These are phyloP conservation scores for Zizania latifolia DNA, from an alignment of 176 grass and related monocot species.

Conservation along the genomic window DNA sequence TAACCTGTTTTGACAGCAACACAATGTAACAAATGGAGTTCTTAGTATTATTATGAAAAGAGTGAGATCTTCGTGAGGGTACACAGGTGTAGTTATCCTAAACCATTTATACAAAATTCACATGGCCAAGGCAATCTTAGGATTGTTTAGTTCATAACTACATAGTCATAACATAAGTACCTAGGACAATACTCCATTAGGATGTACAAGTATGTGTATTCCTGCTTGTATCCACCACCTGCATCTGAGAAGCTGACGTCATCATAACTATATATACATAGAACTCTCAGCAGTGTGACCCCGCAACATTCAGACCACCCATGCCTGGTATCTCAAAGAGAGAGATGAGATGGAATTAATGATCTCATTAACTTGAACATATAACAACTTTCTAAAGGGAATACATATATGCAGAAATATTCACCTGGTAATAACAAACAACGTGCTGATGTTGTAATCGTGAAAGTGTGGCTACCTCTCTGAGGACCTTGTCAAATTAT, in stretches of 20 bases:
- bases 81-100: neutral
- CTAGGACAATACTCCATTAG: slow-evolving; percentile 99
- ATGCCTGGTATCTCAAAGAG: slow-evolving; percentile 62
- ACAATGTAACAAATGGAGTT: neutral
- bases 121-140: neutral
- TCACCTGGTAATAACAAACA: slow-evolving; percentile 95
- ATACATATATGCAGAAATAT: slow-evolving; percentile 17
- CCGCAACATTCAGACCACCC: slow-evolving; percentile 63
- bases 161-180: slow-evolving; percentile 11
- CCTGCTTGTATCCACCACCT: slow-evolving; percentile 56
- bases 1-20: neutral
- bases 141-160: neutral
- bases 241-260: slow-evolving; percentile 60
- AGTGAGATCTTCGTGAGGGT: neutral
- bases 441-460: slow-evolving; percentile 94
- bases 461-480: slow-evolving; percentile 94
- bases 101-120: neutral
- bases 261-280: slow-evolving; percentile 44
- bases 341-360: slow-evolving; percentile 1
- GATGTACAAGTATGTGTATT: slow-evolving; percentile 94
- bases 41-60: neutral
- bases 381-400: neutral
- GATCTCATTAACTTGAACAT: slow-evolving; percentile 24
- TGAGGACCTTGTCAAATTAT: slow-evolving; percentile 65
- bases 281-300: slow-evolving; percentile 67